Base-by-base conservation (phyloP, 2,329 filamentous ascomycete genomes). In the Colletotrichum sojae region DNA sequence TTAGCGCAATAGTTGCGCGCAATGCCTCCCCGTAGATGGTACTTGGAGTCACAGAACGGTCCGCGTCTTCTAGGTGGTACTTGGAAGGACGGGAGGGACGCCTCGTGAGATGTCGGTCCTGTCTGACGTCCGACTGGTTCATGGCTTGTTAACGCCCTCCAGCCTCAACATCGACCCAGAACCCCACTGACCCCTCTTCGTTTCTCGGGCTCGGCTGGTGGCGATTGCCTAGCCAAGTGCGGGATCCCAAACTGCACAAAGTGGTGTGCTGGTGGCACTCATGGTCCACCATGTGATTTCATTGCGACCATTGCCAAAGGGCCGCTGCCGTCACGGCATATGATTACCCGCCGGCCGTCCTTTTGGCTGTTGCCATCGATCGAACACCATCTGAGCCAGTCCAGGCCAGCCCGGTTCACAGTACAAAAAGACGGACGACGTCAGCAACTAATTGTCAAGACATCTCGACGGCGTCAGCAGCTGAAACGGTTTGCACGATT, bases 151-250 rank as follows among this genome's bases (percentile, higher is more conserved):
- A 52, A 40, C 27, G 48, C 46, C 18, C 46, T 52, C 46, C 49
- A 52, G 60, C 65, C 46, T 48, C 53, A 39, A 68, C n/a, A 58
- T 49, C 46, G 18, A 57, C 40, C 16, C 31, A n/a, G 20, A 43
- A 64, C 65, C 59, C 54, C 45, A 54, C 49, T 45, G 51, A 66
- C 46, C 62, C 62, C 54, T 60, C 55, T 22, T 45, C 27, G n/a
- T 27, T 16, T 49, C 20, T 49, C 27, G 57, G 25, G 18, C 43
- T 60, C 40, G 48, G 45, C 43, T 45, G 62, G 62, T 66, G 67
- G 67, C 67, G 62, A 66, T 46, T 60, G 22, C 25, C 15, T 62
- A 22, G 55, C 67, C 62, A 66, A 56, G 36, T 49, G 40, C 27
- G 57, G 49, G 56, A 36, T 61, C 43, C 55, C 49, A 48, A 31